Evolutionary conservation across 257 asterid genomes (phyloP).

Genomic region (Solanum sparsipilum): DNA sequence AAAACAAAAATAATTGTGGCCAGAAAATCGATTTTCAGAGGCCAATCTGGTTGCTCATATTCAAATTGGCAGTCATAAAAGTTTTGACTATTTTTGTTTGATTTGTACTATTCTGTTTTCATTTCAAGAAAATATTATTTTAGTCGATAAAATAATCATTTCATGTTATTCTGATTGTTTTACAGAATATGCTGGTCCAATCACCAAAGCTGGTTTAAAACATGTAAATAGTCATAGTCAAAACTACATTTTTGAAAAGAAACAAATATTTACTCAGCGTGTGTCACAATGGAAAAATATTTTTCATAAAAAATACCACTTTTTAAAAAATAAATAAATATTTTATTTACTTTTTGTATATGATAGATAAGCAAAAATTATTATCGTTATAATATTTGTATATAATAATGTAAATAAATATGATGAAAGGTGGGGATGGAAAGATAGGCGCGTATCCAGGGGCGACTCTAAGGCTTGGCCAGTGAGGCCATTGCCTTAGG

Average conservation of each 20-base stretch:
- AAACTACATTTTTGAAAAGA: neutral
- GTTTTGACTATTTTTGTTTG: neutral
- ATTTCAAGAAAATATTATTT: neutral
- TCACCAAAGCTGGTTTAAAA: neutral
- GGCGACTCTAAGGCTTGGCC: no score
- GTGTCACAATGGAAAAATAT: neutral
- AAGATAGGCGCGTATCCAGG: no score
- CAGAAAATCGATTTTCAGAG: neutral
- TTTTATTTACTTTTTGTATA: no score
- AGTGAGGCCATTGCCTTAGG: no score
- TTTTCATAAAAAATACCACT: no score
- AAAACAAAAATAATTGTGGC: neutral
- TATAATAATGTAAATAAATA: no score
- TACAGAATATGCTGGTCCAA: neutral
- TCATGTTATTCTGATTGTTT: neutral
- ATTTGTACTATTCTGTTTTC: neutral
- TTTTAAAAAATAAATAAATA: no score
- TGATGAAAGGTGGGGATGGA: no score
- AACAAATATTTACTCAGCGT: neutral
- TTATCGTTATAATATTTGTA: no score
- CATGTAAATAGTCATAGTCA: neutral
- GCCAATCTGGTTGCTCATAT: neutral
- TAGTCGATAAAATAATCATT: neutral
- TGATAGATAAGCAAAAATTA: accelerated
- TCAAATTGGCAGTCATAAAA: neutral